Percentiles rank a stretch among this genome's conserved stretches.
These are phyloP conservation scores for Solanum aculeatissimum DNA, from an alignment of 305 asterid species.

Conservation along the genomic window DNA sequence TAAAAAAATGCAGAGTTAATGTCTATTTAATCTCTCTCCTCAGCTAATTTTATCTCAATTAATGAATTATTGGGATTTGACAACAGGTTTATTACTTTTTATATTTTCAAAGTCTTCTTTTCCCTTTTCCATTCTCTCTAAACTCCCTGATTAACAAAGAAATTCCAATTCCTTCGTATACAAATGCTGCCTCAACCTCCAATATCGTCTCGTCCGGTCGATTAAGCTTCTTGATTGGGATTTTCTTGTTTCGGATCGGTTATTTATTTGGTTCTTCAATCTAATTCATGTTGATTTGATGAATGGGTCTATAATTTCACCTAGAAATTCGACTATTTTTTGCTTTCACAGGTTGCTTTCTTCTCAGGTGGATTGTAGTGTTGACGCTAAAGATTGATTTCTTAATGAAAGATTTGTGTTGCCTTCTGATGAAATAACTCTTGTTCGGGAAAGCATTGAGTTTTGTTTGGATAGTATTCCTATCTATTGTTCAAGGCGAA, in stretches of 20 bases:
- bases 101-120: too few relatives aligned
- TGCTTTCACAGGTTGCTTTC: slow-evolving; percentile 26
- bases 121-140: slow-evolving; percentile 44
- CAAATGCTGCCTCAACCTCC: slow-evolving; percentile 60
- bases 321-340: slow-evolving; percentile 36
- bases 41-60: too few relatives aligned
- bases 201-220: slow-evolving; percentile 62
- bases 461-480: too few relatives aligned
- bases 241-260: slow-evolving; percentile 44
- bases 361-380: slow-evolving; percentile 25
- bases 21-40: too few relatives aligned
- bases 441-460: too few relatives aligned
- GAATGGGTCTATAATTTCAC: slow-evolving; percentile 33
- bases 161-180: slow-evolving; percentile 47
- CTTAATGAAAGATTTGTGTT: too few relatives aligned
- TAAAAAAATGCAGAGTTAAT: too few relatives aligned
- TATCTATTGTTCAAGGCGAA: too few relatives aligned
- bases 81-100: too few relatives aligned
- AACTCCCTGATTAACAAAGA: slow-evolving; percentile 40
- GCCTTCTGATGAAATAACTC: slow-evolving; percentile 31
- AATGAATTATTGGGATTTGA: too few relatives aligned
- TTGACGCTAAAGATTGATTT: slow-evolving; percentile 28
- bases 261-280: slow-evolving; percentile 58
- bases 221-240: slow-evolving; percentile 63
- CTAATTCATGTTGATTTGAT: slow-evolving; percentile 51